A percentile compares a stretch with the other conserved stretches of the same genome.
Evolutionary conservation across 108 stramenopile genomes (phyloP).

Genomic region (Epipyxis sp.): DNA sequence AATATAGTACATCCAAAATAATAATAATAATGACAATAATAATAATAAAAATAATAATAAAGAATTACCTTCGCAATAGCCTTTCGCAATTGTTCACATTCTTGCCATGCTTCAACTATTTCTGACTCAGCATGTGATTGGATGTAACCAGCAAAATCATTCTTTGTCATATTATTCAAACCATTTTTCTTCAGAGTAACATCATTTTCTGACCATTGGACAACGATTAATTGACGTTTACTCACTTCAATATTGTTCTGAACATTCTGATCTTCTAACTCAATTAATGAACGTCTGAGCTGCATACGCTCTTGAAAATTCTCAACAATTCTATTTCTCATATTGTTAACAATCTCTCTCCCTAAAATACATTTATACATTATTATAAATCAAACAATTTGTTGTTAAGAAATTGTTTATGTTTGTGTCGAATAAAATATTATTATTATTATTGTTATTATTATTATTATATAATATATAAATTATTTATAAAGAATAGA

Average conservation of each 20-base stretch:
- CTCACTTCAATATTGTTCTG: conserved; percentile 59
- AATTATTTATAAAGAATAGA: too few species aligned
- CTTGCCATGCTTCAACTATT: conserved; percentile 42
- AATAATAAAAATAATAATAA: too few species aligned
- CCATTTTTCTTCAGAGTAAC: not conserved
- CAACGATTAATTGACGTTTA: conserved; percentile 49
- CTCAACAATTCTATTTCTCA: conserved; percentile 50
- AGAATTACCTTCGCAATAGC: conserved; percentile 55
- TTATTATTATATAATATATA: too few species aligned
- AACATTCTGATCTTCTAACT: conserved; percentile 62
- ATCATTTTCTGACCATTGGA: conserved; percentile 48
- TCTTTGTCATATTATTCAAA: not conserved
- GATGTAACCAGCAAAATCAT: conserved; percentile 14
- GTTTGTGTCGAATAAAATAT: too few species aligned
- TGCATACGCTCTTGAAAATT: conserved; percentile 65
- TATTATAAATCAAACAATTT: too few species aligned
- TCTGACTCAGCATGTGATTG: not conserved
- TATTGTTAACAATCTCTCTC: conserved; percentile 28
- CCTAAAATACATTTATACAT: too few species aligned
- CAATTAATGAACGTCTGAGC: conserved; percentile 59
- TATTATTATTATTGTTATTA: too few species aligned
- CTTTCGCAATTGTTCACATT: conserved; percentile 53
- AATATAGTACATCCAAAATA: too few species aligned
- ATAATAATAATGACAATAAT: too few species aligned
- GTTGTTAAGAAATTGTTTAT: too few species aligned